Conservation (phyloP, 2,329 filamentous ascomycete genomes). For the Reticulascus tulasneorum region DNA sequence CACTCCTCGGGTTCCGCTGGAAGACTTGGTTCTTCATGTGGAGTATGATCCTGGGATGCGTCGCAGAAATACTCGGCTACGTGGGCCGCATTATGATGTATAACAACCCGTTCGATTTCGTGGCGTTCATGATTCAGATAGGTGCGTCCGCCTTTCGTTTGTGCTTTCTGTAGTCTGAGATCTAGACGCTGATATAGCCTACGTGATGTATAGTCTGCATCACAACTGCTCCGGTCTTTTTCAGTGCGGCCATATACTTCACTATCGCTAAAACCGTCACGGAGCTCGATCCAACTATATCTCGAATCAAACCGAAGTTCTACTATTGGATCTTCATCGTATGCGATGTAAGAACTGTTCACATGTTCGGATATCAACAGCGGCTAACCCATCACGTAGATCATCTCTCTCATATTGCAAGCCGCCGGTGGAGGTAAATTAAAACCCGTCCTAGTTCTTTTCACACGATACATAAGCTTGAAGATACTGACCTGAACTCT, state of each 20-base stretch:
- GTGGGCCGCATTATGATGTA: slow-evolving; percentile 52
- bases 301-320: slow-evolving; percentile 24
- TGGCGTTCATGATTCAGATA: slow-evolving; percentile 61
- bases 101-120: slow-evolving; percentile 52
- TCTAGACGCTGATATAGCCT: slow-evolving; percentile 20
- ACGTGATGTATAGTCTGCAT: slow-evolving; percentile 21
- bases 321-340: slow-evolving; percentile 38
- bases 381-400: too few relatives aligned
- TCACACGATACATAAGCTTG: too few relatives aligned
- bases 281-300: slow-evolving; percentile 17
- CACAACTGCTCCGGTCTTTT: slow-evolving; percentile 25
- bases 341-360: too few relatives aligned
- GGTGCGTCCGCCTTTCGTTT: slow-evolving; percentile 20
- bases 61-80: slow-evolving; percentile 60
- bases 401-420: slow-evolving; percentile 48
- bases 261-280: slow-evolving; percentile 21
- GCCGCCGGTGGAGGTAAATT: slow-evolving; percentile 50
- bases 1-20: slow-evolving; percentile 36
- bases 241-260: slow-evolving; percentile 24
- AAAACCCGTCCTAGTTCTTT: too few relatives aligned
- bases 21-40: slow-evolving; percentile 38
- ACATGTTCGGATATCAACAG: too few relatives aligned
- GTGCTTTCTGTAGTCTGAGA: background rate
- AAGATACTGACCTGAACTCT: too few relatives aligned
- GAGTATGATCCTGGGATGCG: slow-evolving; percentile 50